Conservation (phyloP, 1,284 basidiomycete species). For the Rhodotorula mucilaginosa region DNA sequence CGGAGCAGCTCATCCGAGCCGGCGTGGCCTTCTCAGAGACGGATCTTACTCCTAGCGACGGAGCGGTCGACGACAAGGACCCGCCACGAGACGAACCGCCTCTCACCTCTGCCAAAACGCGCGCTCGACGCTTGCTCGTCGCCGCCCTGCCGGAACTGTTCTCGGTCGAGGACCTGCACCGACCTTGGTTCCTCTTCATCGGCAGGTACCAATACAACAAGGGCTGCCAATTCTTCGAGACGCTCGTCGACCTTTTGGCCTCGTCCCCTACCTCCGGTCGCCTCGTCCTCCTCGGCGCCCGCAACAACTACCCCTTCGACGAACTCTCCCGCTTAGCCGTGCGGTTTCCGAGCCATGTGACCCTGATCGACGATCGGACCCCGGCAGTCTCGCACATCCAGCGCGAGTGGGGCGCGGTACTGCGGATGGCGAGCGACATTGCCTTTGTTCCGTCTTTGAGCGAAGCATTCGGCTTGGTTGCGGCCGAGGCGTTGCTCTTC, state of each 20-base stretch:
- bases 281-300: conserved; percentile 31
- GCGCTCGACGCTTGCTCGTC: conserved; percentile 22
- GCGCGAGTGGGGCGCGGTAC: conserved; percentile 10
- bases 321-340: conserved; percentile 5
- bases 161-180: conserved; percentile 5
- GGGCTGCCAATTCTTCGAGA: conserved; percentile 31
- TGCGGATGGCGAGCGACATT: conserved; percentile 33
- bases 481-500: conserved; percentile 34
- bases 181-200: conserved; percentile 32
- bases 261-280: background rate
- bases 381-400: conserved; percentile 10
- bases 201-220: conserved; percentile 39
- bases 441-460: conserved; percentile 28
- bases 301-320: conserved; percentile 33
- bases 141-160: conserved; percentile 12
- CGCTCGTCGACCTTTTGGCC: conserved; percentile 21
- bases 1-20: conserved; percentile 1
- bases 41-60: background rate
- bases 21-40: conserved; percentile 25
- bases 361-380: conserved; percentile 24
- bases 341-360: conserved; percentile 19
- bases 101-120: conserved; percentile 7
- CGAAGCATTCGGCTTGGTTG: conserved; percentile 36
- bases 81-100: background rate
- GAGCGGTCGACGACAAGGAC: background rate